A percentile compares a stretch with the other conserved stretches of the same genome.
Conservation (phyloP, 495 filamentous ascomycete species). For the Lentithecium fluviatile region DNA sequence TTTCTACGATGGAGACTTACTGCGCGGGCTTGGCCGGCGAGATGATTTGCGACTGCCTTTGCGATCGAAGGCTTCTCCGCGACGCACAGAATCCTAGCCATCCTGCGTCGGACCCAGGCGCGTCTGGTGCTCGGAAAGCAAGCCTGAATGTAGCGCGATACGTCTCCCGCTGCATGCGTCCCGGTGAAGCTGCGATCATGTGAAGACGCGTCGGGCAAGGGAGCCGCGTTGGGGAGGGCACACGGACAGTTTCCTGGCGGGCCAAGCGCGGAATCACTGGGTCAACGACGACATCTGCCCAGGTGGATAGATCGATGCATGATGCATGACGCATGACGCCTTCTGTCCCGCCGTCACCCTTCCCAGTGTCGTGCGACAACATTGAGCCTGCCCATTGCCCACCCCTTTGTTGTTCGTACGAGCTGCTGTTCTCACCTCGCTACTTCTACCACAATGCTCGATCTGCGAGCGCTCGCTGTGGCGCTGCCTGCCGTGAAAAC, state of each 20-base stretch:
- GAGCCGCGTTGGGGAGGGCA: slow-evolving; percentile 13
- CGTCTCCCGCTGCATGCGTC: not conserved
- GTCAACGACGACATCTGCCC: not conserved
- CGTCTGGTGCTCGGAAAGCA: too few relatives aligned
- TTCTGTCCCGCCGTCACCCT: too few relatives aligned
- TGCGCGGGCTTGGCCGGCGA: slow-evolving; percentile 67
- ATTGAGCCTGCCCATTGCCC: too few relatives aligned
- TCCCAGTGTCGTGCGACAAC: too few relatives aligned
- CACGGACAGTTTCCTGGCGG: not conserved
- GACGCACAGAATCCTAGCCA: slow-evolving; percentile 74
- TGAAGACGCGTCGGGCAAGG: slow-evolving; percentile 25
- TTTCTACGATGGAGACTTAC: slow-evolving; percentile 53
- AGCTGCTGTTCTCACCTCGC: not conserved
- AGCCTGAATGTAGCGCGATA: too few relatives aligned
- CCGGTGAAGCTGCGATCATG: slow-evolving; percentile 11
- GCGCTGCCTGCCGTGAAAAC: slow-evolving; percentile 65
- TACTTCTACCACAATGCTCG: slow-evolving; percentile 28
- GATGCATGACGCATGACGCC: too few relatives aligned
- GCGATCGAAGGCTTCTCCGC: slow-evolving; percentile 97
- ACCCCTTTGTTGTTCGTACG: not conserved
- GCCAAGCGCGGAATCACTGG: slow-evolving; percentile 1
- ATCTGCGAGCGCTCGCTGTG: slow-evolving; percentile 17
- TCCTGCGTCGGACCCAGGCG: too few relatives aligned
- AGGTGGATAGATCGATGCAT: too few relatives aligned
- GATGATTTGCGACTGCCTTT: slow-evolving; percentile 85